Evolutionary conservation across 192 early-diverging fungal species (phyloP).

Genomic region (Gamsiella multidivaricata): DNA sequence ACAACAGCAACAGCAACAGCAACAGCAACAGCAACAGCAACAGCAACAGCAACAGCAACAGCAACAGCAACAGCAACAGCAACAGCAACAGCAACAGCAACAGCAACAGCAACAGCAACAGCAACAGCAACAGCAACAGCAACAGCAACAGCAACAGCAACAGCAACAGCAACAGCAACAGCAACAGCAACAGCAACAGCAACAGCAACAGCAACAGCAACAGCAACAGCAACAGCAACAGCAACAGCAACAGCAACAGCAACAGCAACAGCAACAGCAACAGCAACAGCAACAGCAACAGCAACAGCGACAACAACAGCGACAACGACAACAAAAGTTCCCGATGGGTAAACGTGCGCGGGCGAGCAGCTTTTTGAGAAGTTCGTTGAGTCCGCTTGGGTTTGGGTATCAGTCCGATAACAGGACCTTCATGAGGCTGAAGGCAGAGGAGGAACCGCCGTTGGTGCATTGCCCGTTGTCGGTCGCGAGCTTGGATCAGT

Average conservation of each 20-base stretch:
- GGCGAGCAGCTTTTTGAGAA: conserved; percentile 23
- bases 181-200: conserved; percentile 11
- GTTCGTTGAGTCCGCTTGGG: conserved; percentile 9
- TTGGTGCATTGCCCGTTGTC: conserved; percentile 44
- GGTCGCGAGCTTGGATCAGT: conserved; percentile 33
- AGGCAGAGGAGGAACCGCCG: conserved; percentile 22
- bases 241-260: conserved; percentile 11
- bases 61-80: conserved; percentile 11
- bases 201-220: background rate
- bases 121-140: conserved; percentile 11
- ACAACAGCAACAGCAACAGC: conserved; percentile 12
- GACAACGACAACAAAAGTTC: background rate
- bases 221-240: conserved; percentile 15
- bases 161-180: conserved; percentile 15
- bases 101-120: conserved; percentile 15
- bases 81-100: background rate
- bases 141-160: background rate
- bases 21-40: background rate
- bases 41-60: conserved; percentile 15
- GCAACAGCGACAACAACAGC: conserved; percentile 1
- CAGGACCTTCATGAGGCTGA: too few species aligned
- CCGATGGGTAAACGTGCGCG: background rate
- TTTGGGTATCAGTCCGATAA: too few species aligned
- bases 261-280: background rate
- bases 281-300: conserved; percentile 15